phyloP scores from a whole-genome alignment of 2,329 filamentous ascomycete species.

The Paecilomyces formosus region DNA sequence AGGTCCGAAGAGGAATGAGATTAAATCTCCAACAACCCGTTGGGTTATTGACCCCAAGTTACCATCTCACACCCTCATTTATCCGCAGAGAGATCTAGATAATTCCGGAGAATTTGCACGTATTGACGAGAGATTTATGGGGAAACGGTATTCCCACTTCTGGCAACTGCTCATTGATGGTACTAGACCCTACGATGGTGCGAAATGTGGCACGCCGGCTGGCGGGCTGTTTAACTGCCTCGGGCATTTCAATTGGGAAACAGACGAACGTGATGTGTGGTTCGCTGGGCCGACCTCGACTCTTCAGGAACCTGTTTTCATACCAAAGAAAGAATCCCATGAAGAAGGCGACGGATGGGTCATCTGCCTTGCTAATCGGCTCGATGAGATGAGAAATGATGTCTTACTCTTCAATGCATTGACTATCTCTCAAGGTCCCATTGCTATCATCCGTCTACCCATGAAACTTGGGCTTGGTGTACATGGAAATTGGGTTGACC shows the following conservation, averaged over 20 bases:
- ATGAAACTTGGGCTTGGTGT: conserved; percentile 24
- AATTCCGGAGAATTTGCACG: conserved; percentile 21
- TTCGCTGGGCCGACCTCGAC: conserved; percentile 19
- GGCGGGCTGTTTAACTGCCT: conserved; percentile 14
- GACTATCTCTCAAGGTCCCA: conserved; percentile 17
- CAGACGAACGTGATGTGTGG: conserved; percentile 14
- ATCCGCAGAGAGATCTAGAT: conserved; percentile 28
- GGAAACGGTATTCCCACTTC: conserved; percentile 40
- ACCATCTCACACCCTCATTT: conserved; percentile 28
- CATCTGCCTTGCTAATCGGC: conserved; percentile 22
- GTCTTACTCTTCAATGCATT: conserved; percentile 26
- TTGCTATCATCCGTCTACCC: conserved; percentile 25
- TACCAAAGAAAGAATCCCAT: conserved; percentile 13
- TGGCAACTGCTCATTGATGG: conserved; percentile 34
- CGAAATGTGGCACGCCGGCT: conserved; percentile 16
- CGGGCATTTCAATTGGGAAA: conserved; percentile 13
- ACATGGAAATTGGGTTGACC: conserved; percentile 23
- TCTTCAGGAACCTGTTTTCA: conserved; percentile 23
- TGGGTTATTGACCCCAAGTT: conserved; percentile 22
- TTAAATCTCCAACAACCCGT: conserved; percentile 16
- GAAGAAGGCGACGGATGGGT: conserved; percentile 26
- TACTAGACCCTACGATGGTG: conserved; percentile 18
- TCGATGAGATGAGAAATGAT: conserved; percentile 33
- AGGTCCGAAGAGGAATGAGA: conserved; percentile 12
- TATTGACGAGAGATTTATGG: conserved; percentile 26